phyloP scores from a whole-genome alignment of 192 early-diverging fungal species.

The Umbelopsis sp. region DNA sequence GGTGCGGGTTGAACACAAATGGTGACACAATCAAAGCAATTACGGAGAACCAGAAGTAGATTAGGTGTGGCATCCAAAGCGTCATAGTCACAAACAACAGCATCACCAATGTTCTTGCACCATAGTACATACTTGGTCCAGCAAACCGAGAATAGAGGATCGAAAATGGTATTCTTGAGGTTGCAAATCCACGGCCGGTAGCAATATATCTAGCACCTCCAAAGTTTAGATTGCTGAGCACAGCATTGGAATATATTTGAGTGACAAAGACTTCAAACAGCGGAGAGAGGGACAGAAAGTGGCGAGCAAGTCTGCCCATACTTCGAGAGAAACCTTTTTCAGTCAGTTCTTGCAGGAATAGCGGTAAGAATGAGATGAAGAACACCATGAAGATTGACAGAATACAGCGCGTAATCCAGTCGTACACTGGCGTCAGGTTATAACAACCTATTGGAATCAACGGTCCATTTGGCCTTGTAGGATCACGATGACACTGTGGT shows the following conservation, averaged over 20 bases:
- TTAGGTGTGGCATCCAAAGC: conserved; percentile 59
- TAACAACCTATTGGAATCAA: conserved; percentile 52
- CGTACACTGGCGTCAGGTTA: conserved; percentile 57
- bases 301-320: conserved; percentile 59
- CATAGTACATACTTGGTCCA: conserved; percentile 68
- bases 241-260: conserved; percentile 69
- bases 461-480: conserved; percentile 23
- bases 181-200: conserved; percentile 74
- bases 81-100: conserved; percentile 63
- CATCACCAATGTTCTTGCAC: conserved; percentile 58
- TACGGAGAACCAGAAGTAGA: conserved; percentile 73
- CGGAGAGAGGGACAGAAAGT: conserved; percentile 68
- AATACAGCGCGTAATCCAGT: conserved; percentile 67
- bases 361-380: conserved; percentile 67
- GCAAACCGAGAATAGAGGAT: conserved; percentile 67
- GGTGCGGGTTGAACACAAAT: conserved; percentile 77
- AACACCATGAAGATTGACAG: conserved; percentile 72
- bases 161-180: conserved; percentile 62
- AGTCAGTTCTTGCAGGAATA: conserved; percentile 72
- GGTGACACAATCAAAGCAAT: conserved; percentile 64
- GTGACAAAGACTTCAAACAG: conserved; percentile 75
- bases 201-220: conserved; percentile 73
- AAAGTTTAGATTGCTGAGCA: conserved; percentile 67
- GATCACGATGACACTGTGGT: conserved; percentile 47
- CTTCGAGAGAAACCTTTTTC: conserved; percentile 67